Conservation (phyloP, 805 yeast genomes). For the Ogataea degrootiae region DNA sequence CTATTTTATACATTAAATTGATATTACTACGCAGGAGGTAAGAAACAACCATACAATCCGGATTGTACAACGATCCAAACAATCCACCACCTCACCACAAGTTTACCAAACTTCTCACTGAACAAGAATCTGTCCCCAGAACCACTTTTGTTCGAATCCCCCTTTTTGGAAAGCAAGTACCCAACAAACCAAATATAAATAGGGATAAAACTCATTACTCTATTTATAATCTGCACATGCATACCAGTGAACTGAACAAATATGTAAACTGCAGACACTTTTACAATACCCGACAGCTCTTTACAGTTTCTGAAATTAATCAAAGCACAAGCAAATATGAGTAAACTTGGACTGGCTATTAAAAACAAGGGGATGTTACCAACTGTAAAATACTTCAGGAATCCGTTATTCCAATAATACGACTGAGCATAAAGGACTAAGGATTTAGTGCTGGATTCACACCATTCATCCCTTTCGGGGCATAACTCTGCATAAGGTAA, state of each 20-base stretch:
- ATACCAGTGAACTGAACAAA: slow-evolving; percentile 54
- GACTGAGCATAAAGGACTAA: slow-evolving; percentile 68
- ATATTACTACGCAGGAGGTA: slow-evolving; percentile 78
- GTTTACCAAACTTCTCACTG: slow-evolving; percentile 1
- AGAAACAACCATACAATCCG: slow-evolving; percentile 68
- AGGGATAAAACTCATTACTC: slow-evolving; percentile 77
- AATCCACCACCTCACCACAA: slow-evolving; percentile 37
- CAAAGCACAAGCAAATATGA: slow-evolving; percentile 39
- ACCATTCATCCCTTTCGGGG: slow-evolving; percentile 76
- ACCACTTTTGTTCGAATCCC: slow-evolving; percentile 5
- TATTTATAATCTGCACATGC: slow-evolving; percentile 82
- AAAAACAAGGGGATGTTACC: slow-evolving; percentile 80
- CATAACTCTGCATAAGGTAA: slow-evolving; percentile 60
- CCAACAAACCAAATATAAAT: slow-evolving; percentile 69
- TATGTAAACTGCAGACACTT: slow-evolving; percentile 40
- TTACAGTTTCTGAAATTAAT: slow-evolving; percentile 28
- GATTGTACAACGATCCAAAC: slow-evolving; percentile 70
- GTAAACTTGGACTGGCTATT: slow-evolving; percentile 65
- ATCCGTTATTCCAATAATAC: slow-evolving; percentile 83
- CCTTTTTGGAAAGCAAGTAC: slow-evolving; percentile 3
- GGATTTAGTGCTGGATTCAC: slow-evolving; percentile 50
- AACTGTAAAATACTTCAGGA: slow-evolving; percentile 75
- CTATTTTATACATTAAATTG: not conserved
- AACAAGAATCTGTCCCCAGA: slow-evolving; percentile 22
- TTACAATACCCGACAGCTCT: slow-evolving; percentile 35